Evolutionary conservation across 2,329 filamentous ascomycete species (phyloP).

Genomic region (Simplicillium aogashimaense): DNA sequence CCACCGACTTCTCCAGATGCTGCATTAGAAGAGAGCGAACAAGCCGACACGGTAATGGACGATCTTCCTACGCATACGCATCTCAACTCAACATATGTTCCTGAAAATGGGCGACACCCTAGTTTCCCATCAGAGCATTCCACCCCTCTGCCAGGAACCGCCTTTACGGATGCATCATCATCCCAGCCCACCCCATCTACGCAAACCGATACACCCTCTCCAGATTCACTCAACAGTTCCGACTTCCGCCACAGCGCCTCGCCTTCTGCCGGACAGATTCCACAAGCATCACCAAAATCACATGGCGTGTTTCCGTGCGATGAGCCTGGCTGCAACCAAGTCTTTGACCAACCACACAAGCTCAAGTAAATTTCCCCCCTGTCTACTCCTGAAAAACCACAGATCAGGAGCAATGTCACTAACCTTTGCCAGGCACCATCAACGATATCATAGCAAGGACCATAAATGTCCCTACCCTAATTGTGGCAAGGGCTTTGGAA

Average conservation of each 20-base stretch:
- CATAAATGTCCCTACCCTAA: conserved; percentile 44
- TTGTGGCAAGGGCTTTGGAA: conserved; percentile 49
- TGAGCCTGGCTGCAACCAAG: conserved; percentile 25
- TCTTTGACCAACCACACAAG: conserved; percentile 50
- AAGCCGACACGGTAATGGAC: conserved; percentile 12
- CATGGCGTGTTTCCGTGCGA: conserved; percentile 21
- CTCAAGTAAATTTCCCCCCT: conserved; percentile 36
- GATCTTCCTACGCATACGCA: conserved; percentile 15
- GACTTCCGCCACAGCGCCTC: conserved; percentile 27
- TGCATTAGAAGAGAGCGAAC: too few relatives aligned
- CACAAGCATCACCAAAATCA: conserved; percentile 14
- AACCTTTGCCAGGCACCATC: conserved; percentile 39
- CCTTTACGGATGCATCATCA: conserved; percentile 30
- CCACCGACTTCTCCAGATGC: too few relatives aligned
- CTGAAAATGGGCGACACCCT: conserved; percentile 16
- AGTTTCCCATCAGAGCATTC: conserved; percentile 30
- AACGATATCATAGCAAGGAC: conserved; percentile 49
- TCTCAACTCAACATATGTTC: conserved; percentile 12
- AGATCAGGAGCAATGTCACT: conserved; percentile 7
- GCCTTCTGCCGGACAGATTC: conserved; percentile 14
- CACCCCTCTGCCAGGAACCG: conserved; percentile 27
- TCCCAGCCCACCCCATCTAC: conserved; percentile 37
- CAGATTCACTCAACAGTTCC: conserved; percentile 24
- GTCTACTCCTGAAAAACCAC: neutral
- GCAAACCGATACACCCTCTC: conserved; percentile 30